Evolutionary conservation across 805 yeast species (phyloP).

Genomic region (Zygosaccharomyces gambellarensis): DNA sequence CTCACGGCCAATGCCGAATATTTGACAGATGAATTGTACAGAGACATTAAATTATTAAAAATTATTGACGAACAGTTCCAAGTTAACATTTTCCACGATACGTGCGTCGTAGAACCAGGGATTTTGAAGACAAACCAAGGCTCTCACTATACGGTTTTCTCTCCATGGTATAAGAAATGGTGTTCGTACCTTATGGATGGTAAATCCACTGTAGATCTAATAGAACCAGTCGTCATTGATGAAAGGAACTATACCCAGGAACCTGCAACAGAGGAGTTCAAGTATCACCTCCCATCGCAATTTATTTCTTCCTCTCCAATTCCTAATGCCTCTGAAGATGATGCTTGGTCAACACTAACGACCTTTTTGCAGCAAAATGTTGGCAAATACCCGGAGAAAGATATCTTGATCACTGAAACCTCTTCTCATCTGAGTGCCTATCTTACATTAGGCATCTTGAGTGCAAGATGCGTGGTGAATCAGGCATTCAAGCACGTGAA

Average conservation of each 20-base stretch:
- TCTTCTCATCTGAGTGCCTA: constrained; percentile 44
- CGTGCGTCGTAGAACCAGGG: constrained; percentile 42
- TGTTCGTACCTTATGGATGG: constrained; percentile 21
- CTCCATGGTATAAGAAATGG: constrained; percentile 49
- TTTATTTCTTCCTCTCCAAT: constrained; percentile 5
- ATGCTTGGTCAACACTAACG: constrained; percentile 18
- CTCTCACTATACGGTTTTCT: constrained; percentile 42
- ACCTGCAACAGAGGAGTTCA: constrained; percentile 10
- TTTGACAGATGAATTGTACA: constrained; percentile 35
- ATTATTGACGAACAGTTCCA: constrained; percentile 10
- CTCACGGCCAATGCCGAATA: constrained; percentile 35
- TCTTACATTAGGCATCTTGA: constrained; percentile 44
- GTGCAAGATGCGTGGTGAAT: constrained; percentile 39
- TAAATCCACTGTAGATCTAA: constrained; percentile 6
- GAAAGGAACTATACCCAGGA: constrained; percentile 9
- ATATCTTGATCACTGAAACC: constrained; percentile 16
- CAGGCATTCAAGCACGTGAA: constrained; percentile 20
- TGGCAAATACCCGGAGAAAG: constrained; percentile 19
- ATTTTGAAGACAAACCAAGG: constrained; percentile 40
- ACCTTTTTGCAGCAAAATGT: constrained; percentile 14
- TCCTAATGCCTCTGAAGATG: constrained; percentile 20
- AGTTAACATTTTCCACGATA: constrained; percentile 36
- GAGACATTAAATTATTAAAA: constrained; percentile 18
- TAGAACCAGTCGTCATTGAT: background rate
- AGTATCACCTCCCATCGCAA: constrained; percentile 18